phyloP scores from a whole-genome alignment of 148 eudicot genomes.

The Talinum fruticosum region DNA sequence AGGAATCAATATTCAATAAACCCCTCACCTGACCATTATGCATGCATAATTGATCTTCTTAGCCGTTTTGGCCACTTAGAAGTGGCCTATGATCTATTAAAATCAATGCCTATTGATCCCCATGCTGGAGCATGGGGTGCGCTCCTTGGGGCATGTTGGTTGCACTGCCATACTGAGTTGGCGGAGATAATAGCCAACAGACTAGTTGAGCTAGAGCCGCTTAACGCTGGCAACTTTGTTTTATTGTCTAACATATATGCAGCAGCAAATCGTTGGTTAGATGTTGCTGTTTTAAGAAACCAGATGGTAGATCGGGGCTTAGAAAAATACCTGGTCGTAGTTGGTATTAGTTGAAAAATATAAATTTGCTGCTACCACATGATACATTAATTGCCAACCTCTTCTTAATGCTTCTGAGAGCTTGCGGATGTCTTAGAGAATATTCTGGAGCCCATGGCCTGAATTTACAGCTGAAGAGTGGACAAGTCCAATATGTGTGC shows the following conservation, averaged over 20 bases:
- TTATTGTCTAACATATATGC: constrained; percentile 64
- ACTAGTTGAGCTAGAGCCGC: constrained; percentile 57
- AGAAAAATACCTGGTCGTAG: constrained; percentile 50
- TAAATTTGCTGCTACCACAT: constrained; percentile 11
- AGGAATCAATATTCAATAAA: constrained; percentile 34
- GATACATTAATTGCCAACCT: neutral
- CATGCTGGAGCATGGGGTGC: constrained; percentile 77
- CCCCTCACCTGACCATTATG: constrained; percentile 66
- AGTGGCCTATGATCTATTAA: constrained; percentile 58
- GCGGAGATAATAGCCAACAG: constrained; percentile 47
- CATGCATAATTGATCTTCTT: constrained; percentile 68
- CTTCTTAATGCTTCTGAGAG: neutral
- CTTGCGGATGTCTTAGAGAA: neutral
- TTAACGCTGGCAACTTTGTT: constrained; percentile 51
- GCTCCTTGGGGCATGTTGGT: constrained; percentile 69
- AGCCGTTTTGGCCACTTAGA: constrained; percentile 59
- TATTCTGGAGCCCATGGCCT: neutral
- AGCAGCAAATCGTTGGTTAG: constrained; percentile 58
- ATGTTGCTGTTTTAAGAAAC: constrained; percentile 46
- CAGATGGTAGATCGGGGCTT: constrained; percentile 45
- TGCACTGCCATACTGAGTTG: constrained; percentile 46
- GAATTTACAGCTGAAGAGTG: neutral
- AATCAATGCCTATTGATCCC: constrained; percentile 47
- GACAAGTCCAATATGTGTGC: neutral
- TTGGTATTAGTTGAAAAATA: constrained; percentile 32